Evolutionary conservation across 768 basidiomycete genomes (phyloP).

Genomic region (Calocybe cyanea): DNA sequence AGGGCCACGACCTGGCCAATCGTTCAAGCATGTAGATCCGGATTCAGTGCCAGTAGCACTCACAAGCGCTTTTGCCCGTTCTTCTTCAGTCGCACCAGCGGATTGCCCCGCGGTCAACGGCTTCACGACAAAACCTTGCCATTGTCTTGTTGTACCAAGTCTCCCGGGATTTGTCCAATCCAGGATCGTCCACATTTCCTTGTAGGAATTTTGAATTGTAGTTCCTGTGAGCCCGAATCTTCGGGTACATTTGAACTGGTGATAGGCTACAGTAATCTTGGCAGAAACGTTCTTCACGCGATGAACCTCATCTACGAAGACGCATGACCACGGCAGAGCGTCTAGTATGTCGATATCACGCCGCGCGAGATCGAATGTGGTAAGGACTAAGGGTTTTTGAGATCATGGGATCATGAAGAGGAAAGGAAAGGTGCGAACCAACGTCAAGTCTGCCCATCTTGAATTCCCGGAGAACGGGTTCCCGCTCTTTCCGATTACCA

Average conservation of each 20-base stretch:
- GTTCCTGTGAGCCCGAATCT: slow-evolving; percentile 90
- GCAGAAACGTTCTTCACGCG: slow-evolving; percentile 77
- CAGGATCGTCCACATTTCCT: slow-evolving; percentile 88
- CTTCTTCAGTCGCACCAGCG: slow-evolving; percentile 55
- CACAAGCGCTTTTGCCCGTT: slow-evolving; percentile 53
- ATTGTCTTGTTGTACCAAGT: slow-evolving; percentile 70
- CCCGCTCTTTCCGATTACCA: slow-evolving; percentile 48
- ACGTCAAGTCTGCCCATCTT: slow-evolving; percentile 81
- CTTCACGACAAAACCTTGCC: slow-evolving; percentile 67
- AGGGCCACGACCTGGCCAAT: slow-evolving; percentile 50
- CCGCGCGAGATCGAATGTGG: slow-evolving; percentile 73
- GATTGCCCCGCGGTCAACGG: slow-evolving; percentile 72
- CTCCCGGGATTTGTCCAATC: slow-evolving; percentile 88
- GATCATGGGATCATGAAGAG: neutral
- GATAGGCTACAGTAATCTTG: slow-evolving; percentile 63
- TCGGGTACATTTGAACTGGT: slow-evolving; percentile 57
- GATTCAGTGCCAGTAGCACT: slow-evolving; percentile 12
- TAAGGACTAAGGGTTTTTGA: slow-evolving; percentile 55
- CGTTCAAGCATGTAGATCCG: neutral
- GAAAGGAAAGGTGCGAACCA: slow-evolving; percentile 41
- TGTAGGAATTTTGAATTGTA: slow-evolving; percentile 79
- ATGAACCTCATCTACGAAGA: slow-evolving; percentile 90
- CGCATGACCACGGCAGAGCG: slow-evolving; percentile 63
- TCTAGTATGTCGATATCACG: slow-evolving; percentile 67
- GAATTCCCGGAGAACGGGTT: slow-evolving; percentile 64